Evolutionary conservation across 2,329 filamentous ascomycete genomes (phyloP).

Genomic region (Sclerotinia borealis): DNA sequence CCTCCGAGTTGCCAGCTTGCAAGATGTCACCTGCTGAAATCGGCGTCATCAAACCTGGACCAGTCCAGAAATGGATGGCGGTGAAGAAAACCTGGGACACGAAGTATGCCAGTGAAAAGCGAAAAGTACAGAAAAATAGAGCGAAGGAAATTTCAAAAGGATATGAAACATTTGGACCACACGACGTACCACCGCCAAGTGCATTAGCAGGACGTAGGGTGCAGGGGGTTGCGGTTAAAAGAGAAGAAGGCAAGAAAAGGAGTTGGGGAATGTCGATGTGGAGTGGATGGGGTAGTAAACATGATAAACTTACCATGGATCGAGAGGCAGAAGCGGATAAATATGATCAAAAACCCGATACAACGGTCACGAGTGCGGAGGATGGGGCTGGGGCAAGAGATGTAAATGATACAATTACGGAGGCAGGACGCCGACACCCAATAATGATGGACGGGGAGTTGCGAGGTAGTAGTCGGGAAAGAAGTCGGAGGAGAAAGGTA

Average conservation of each 20-base stretch:
- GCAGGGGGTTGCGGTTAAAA: slow-evolving; percentile 39
- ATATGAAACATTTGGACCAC: slow-evolving; percentile 62
- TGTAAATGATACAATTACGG: slow-evolving; percentile 21
- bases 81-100: slow-evolving; percentile 68
- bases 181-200: slow-evolving; percentile 75
- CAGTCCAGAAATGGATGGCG: slow-evolving; percentile 76
- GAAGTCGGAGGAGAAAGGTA: slow-evolving; percentile 43
- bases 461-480: slow-evolving; percentile 33
- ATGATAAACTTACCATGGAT: slow-evolving; percentile 69
- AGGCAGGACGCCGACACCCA: too few species aligned
- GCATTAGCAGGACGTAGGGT: slow-evolving; percentile 69
- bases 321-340: slow-evolving; percentile 48
- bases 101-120: slow-evolving; percentile 63
- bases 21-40: slow-evolving; percentile 57
- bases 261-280: slow-evolving; percentile 76
- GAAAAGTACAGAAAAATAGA: slow-evolving; percentile 66
- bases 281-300: slow-evolving; percentile 82
- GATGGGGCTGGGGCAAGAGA: slow-evolving; percentile 40
- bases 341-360: slow-evolving; percentile 37
- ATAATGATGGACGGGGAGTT: slow-evolving; percentile 13
- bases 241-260: slow-evolving; percentile 50
- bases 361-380: slow-evolving; percentile 33
- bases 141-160: slow-evolving; percentile 67
- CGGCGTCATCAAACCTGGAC: slow-evolving; percentile 72
- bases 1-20: slow-evolving; percentile 59